Conservation (phyloP, 2,329 filamentous ascomycete genomes). For the Curvularia eragrostidis region DNA sequence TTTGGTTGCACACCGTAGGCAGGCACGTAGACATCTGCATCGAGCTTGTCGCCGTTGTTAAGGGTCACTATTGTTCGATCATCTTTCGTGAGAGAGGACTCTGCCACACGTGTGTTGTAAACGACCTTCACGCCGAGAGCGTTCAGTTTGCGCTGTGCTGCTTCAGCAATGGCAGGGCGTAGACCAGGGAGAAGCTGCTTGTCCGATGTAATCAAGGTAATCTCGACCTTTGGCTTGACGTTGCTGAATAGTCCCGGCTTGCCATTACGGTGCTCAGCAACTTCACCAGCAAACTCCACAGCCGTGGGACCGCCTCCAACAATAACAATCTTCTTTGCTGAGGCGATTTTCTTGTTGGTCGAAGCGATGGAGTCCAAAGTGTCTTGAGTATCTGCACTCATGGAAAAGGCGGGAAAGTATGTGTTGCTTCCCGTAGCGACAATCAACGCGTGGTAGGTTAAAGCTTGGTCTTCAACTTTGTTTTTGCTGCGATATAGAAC, state of each 20-base stretch:
- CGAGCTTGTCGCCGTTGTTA: slow-evolving; percentile 55
- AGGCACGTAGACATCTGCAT: slow-evolving; percentile 61
- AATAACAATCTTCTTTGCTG: slow-evolving; percentile 55
- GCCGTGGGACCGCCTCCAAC: slow-evolving; percentile 59
- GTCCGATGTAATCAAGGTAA: slow-evolving; percentile 55
- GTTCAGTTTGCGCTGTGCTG: slow-evolving; percentile 56
- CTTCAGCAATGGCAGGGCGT: slow-evolving; percentile 48
- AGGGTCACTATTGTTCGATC: slow-evolving; percentile 51
- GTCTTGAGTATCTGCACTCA: slow-evolving; percentile 43
- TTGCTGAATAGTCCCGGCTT: slow-evolving; percentile 50
- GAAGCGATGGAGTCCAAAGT: slow-evolving; percentile 43
- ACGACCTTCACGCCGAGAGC: slow-evolving; percentile 57
- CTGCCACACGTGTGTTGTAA: slow-evolving; percentile 48
- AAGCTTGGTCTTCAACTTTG: slow-evolving; percentile 31
- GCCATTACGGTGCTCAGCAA: slow-evolving; percentile 53
- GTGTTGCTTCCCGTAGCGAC: slow-evolving; percentile 63
- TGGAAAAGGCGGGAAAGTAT: slow-evolving; percentile 53
- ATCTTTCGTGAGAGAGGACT: slow-evolving; percentile 29
- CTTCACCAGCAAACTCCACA: slow-evolving; percentile 58
- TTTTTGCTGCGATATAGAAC: slow-evolving; percentile 52
- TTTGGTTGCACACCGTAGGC: slow-evolving; percentile 61
- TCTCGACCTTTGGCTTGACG: slow-evolving; percentile 37
- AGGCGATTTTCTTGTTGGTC: slow-evolving; percentile 44
- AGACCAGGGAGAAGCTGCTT: slow-evolving; percentile 53
- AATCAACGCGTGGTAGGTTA: slow-evolving; percentile 62